A percentile compares a stretch with the other conserved stretches of the same genome.
Evolutionary conservation across 2,329 filamentous ascomycete genomes (phyloP).

Genomic region (Neofusicoccum ribis): DNA sequence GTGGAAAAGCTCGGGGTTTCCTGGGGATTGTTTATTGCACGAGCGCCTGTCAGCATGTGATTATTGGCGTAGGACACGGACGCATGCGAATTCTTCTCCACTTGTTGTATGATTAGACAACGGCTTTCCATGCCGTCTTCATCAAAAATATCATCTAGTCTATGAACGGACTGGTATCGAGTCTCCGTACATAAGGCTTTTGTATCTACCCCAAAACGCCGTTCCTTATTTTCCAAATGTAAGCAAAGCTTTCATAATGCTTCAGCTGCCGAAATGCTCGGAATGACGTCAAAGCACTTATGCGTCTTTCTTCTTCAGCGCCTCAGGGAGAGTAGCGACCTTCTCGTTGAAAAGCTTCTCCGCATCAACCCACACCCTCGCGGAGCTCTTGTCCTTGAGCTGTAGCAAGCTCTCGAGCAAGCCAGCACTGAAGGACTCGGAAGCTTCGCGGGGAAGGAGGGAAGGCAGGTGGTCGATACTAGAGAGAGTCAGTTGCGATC

Average conservation of each 20-base stretch:
- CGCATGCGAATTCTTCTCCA: not conserved
- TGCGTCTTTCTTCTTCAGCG: conserved; percentile 43
- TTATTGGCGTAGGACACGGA: not conserved
- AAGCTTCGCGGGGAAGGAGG: conserved; percentile 81
- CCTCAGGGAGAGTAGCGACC: conserved; percentile 66
- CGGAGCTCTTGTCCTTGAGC: conserved; percentile 71
- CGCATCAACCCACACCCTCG: conserved; percentile 80
- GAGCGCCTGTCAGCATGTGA: not conserved
- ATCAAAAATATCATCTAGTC: conserved; percentile 1
- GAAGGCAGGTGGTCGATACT: conserved; percentile 46
- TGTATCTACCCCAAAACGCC: conserved; percentile 1
- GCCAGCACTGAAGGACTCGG: conserved; percentile 78
- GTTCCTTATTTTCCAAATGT: not conserved
- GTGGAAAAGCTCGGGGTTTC: not conserved
- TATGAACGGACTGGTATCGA: not conserved
- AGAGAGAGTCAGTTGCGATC: not conserved
- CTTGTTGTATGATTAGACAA: conserved; percentile 9
- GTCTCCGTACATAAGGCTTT: not conserved
- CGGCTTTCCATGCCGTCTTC: not conserved
- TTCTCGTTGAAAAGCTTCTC: conserved; percentile 84
- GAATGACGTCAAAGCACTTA: not conserved
- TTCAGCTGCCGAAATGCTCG: not conserved
- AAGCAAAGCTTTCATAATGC: not conserved
- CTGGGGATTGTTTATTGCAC: not conserved
- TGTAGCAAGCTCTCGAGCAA: conserved; percentile 75